These are phyloP conservation scores for Dictyostelium purpureum DNA, from an alignment of 78 protist species.

Conservation along the genomic window DNA sequence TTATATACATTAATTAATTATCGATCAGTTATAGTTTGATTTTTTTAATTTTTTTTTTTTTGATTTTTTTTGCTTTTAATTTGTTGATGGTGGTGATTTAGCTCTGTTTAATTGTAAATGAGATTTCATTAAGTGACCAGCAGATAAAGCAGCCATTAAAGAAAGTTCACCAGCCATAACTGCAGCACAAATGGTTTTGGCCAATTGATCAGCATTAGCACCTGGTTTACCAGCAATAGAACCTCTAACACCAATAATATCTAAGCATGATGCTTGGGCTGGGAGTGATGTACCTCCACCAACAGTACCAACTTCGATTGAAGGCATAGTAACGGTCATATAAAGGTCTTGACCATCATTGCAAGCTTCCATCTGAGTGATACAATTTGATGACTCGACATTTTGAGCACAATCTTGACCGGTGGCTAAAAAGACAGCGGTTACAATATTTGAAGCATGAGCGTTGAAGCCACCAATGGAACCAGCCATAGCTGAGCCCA, in stretches of 20 bases:
- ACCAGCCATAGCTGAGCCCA: conserved; percentile 98
- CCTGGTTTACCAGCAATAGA: conserved; percentile 7
- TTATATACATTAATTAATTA: no score
- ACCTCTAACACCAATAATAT: conserved; percentile 90
- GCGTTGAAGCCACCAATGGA: conserved; percentile 97
- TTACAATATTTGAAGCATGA: conserved; percentile 97
- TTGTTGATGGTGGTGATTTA: background rate
- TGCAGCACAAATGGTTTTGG: conserved; percentile 84
- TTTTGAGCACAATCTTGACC: conserved; percentile 99
- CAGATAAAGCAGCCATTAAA: conserved; percentile 93
- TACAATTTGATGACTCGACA: conserved; percentile 95
- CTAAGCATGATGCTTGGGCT: conserved; percentile 89
- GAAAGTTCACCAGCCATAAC: conserved; percentile 97
- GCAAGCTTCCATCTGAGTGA: conserved; percentile 94
- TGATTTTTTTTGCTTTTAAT: no score
- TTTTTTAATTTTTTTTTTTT: no score
- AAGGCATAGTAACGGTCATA: conserved; percentile 95
- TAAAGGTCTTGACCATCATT: conserved; percentile 68
- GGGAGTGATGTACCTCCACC: conserved; percentile 98
- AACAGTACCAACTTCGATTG: conserved; percentile 97
- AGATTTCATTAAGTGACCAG: conserved; percentile 83
- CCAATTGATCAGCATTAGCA: conserved; percentile 87
- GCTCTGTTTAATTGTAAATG: conserved; percentile 92
- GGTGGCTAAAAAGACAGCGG: conserved; percentile 96
- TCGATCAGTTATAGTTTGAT: no score